phyloP scores from a whole-genome alignment of 495 filamentous ascomycete species.

The Mycothermus thermophilus region DNA sequence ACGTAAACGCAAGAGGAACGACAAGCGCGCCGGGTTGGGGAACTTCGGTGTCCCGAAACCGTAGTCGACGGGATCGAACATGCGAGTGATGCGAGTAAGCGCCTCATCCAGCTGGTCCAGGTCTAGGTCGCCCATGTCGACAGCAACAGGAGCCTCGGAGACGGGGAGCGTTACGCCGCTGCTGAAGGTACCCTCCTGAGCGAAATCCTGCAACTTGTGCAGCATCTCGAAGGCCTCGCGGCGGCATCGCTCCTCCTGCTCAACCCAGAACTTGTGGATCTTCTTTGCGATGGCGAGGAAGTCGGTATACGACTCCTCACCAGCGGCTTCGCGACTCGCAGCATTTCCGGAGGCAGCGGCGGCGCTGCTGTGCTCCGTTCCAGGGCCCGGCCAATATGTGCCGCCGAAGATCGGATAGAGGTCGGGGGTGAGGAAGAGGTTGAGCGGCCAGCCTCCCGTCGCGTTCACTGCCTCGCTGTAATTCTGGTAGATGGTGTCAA shows the following conservation, averaged over 20 bases:
- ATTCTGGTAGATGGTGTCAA: constrained; percentile 97
- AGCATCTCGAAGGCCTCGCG: constrained; percentile 73
- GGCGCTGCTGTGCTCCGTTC: constrained; percentile 39
- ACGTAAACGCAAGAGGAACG: constrained; percentile 65
- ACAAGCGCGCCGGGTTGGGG: constrained; percentile 72
- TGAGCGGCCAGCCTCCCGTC: constrained; percentile 90
- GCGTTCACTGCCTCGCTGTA: constrained; percentile 90
- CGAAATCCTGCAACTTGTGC: constrained; percentile 67
- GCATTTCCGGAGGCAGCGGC: constrained; percentile 8
- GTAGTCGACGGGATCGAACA: constrained; percentile 64
- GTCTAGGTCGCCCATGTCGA: constrained; percentile 46
- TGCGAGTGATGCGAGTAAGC: constrained; percentile 59
- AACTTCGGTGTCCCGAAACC: constrained; percentile 87
- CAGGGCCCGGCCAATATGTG: constrained; percentile 85
- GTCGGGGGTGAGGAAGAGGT: constrained; percentile 88
- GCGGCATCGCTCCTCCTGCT: constrained; percentile 66
- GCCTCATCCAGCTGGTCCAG: constrained; percentile 87
- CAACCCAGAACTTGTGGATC: constrained; percentile 66
- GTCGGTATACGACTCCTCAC: constrained; percentile 43
- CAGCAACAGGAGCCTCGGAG: constrained; percentile 12
- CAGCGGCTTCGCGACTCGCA: background rate
- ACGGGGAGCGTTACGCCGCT: constrained; percentile 2
- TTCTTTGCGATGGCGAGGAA: constrained; percentile 77
- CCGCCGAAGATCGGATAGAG: constrained; percentile 91
- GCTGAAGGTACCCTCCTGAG: constrained; percentile 67